Percentiles rank a stretch among this genome's conserved stretches.
Evolutionary conservation across 495 filamentous ascomycete species (phyloP).

Genomic region (Letharia lupina): DNA sequence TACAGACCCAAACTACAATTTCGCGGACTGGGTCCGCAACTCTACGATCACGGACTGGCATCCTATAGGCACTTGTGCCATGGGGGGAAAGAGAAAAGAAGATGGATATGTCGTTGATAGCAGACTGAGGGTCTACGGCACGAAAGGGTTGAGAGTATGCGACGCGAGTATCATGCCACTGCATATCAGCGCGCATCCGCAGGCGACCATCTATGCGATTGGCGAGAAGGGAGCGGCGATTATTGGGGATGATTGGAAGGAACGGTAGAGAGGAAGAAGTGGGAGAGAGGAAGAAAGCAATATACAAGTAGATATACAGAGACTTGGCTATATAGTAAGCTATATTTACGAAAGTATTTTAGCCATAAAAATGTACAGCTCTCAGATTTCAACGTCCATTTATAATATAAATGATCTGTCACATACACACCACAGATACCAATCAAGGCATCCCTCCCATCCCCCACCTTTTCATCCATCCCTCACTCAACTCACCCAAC

Average conservation of each 20-base stretch:
- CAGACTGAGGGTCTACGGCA: slow-evolving; percentile 40
- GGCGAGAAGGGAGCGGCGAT: slow-evolving; percentile 22
- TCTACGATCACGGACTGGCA: slow-evolving; percentile 41
- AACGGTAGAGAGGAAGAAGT: not conserved
- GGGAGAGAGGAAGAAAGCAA: not conserved
- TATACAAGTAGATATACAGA: not conserved
- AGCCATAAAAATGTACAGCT: too few relatives aligned
- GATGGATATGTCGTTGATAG: slow-evolving; percentile 42
- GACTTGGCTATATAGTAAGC: not conserved
- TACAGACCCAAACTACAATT: slow-evolving; percentile 17
- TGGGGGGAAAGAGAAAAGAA: slow-evolving; percentile 34
- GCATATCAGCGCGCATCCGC: slow-evolving; percentile 43
- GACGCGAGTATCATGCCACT: slow-evolving; percentile 48
- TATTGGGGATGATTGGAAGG: slow-evolving; percentile 32
- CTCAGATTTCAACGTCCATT: too few relatives aligned
- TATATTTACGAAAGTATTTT: too few relatives aligned
- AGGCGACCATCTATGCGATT: slow-evolving; percentile 42
- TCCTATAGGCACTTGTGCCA: slow-evolving; percentile 46
- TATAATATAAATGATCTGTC: too few relatives aligned
- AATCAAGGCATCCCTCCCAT: too few relatives aligned
- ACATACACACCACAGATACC: too few relatives aligned
- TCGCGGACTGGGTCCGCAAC: slow-evolving; percentile 34
- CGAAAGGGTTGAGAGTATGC: slow-evolving; percentile 42
- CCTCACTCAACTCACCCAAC: too few relatives aligned
- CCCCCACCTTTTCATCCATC: too few relatives aligned